These are phyloP conservation scores for Boletellus deceptivus DNA, from an alignment of 1,284 basidiomycete genomes.

Conservation along the genomic window DNA sequence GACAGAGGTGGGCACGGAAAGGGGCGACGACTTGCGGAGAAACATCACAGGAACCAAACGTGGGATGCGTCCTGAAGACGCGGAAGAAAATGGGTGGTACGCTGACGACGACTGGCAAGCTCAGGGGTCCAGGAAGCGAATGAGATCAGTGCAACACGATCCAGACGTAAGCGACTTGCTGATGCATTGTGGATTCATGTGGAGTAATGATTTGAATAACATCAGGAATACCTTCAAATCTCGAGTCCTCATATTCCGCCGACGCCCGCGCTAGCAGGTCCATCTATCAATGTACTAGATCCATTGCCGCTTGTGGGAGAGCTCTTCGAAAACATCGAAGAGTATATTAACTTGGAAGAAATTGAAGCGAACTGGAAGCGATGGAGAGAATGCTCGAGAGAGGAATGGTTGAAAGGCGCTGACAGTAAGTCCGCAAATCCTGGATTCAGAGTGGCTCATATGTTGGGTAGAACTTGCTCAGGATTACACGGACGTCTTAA, in stretches of 20 bases:
- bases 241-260: conserved; percentile 21
- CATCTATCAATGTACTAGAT: conserved; percentile 6
- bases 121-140: conserved; percentile 16
- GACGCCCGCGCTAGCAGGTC: conserved; percentile 13
- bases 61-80: conserved; percentile 11
- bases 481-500: conserved; percentile 20
- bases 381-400: conserved; percentile 30
- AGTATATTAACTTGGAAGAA: conserved; percentile 21
- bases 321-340: conserved; percentile 19
- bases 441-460: conserved; percentile 1
- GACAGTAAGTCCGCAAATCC: conserved; percentile 22
- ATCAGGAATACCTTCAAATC: conserved; percentile 22
- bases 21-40: not conserved
- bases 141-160: conserved; percentile 11
- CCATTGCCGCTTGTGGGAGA: conserved; percentile 12
- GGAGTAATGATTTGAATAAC: not conserved
- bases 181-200: not conserved
- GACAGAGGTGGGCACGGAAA: conserved; percentile 7
- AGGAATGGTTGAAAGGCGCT: conserved; percentile 33
- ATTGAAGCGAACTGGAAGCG: conserved; percentile 23
- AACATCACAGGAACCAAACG: conserved; percentile 15
- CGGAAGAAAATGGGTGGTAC: conserved; percentile 5
- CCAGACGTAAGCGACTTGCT: conserved; percentile 18
- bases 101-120: conserved; percentile 1
- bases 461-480: conserved; percentile 20